Conservation (phyloP, 768 basidiomycete genomes). For the Clitopilus passeckerianus region DNA sequence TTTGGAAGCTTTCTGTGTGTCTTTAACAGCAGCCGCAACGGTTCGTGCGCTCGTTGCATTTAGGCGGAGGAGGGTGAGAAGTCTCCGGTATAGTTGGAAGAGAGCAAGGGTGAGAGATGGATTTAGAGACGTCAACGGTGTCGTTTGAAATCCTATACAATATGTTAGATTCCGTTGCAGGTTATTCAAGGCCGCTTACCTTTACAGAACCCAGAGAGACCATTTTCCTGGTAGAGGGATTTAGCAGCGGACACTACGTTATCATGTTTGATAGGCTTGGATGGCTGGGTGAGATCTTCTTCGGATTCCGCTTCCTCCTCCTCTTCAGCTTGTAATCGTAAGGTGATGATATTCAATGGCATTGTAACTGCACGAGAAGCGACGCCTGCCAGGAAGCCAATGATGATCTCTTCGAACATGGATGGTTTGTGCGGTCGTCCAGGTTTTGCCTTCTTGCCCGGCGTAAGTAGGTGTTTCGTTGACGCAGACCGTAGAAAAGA, state of each 20-base stretch:
- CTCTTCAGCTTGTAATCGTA: slow-evolving; percentile 43
- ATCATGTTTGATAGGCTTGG: slow-evolving; percentile 8
- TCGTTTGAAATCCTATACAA: slow-evolving; percentile 42
- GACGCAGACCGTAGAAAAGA: slow-evolving; percentile 39
- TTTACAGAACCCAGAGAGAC: slow-evolving; percentile 52
- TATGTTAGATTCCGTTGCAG: neutral
- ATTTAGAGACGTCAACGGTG: slow-evolving; percentile 45
- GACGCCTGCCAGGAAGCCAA: slow-evolving; percentile 56
- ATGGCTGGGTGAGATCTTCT: slow-evolving; percentile 1
- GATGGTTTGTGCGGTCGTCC: slow-evolving; percentile 24
- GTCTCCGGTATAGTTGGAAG: slow-evolving; percentile 44
- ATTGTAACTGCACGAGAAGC: slow-evolving; percentile 49
- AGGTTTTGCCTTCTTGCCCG: slow-evolving; percentile 1
- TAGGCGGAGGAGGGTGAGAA: slow-evolving; percentile 20
- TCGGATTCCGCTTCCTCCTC: slow-evolving; percentile 25
- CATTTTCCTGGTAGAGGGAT: slow-evolving; percentile 42
- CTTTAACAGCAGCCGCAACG: slow-evolving; percentile 6
- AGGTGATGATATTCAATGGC: slow-evolving; percentile 52
- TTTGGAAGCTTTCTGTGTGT: neutral
- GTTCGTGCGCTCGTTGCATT: neutral
- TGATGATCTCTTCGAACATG: slow-evolving; percentile 41
- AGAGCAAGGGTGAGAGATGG: slow-evolving; percentile 54
- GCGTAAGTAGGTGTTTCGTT: slow-evolving; percentile 23
- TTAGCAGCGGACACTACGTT: slow-evolving; percentile 27
- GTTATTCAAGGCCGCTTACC: slow-evolving; percentile 23